Evolutionary conservation across 2,329 filamentous ascomycete species (phyloP), one percentile per base, ranked within the genome.

Genomic region (Trichoderma afroharzianum): DNA sequence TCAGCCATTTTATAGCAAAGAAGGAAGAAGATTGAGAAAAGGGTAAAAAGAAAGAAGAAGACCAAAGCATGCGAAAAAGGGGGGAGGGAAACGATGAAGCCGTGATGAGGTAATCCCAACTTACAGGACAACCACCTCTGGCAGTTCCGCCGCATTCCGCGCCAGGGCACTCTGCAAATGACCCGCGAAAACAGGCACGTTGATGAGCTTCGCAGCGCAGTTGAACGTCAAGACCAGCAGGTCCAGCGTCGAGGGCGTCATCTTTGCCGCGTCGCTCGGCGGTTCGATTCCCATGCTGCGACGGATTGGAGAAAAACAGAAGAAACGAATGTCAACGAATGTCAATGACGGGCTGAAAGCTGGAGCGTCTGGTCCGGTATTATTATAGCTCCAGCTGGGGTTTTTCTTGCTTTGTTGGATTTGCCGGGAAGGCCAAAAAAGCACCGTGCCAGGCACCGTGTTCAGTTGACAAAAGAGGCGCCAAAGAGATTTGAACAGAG

Each of bases 191-290:
- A 89, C 85, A 47, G 90, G 84, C 26, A 90, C 85, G 75, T 95
- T 86, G 77, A 97, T 89, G 9, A 90, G 82, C 68, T 86, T 86
- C 75, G 93, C 92, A 36, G 88, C 95, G 78, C 93, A 97, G 80
- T 98, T 98, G 85, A 96, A 97, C 12, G 95, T 97, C 68, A 97
- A 82, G 74, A 97, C 87, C 77, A 97, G 91, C 70, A 94, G 82
- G 76, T 91, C 89, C 70, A 97, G 85, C 50, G 85, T 82, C 55
- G 86, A 85, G 64, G 80, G 77, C 68, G 82, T 78, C 83, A 80
- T 80, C 73, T 71, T 62, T 33, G 58, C 74, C 72, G 66, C 43
- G 63, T 71, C 72, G 32, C 32, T 53, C 18, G 26, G 15, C 33
- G 32, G 36, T 26, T 57, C 15, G 55, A 24, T 24, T 30, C 63